A percentile compares a stretch with the other conserved stretches of the same genome.
These are phyloP conservation scores for Malus hybrid DNA, from an alignment of 331 rosid species.

Conservation along the genomic window DNA sequence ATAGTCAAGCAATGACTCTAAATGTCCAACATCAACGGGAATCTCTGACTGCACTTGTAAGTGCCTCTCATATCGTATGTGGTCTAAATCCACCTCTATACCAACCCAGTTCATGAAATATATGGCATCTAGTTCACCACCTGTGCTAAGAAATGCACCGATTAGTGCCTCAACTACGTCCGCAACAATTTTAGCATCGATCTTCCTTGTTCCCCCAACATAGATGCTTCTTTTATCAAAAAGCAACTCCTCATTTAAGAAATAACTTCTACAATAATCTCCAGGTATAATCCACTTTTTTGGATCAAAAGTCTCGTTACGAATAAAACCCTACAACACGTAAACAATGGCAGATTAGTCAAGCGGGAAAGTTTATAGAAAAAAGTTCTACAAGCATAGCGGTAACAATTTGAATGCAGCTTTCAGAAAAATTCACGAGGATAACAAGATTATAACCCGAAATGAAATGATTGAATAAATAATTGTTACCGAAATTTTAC, in stretches of 20 bases:
- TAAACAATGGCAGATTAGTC: neutral
- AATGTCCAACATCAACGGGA: conserved; percentile 31
- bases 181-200: conserved; percentile 51
- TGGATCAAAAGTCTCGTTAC: conserved; percentile 53
- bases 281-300: conserved; percentile 65
- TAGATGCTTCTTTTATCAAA: conserved; percentile 18
- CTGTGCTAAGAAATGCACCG: conserved; percentile 67
- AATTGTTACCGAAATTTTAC: conserved; percentile 52
- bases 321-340: conserved; percentile 68
- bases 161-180: conserved; percentile 90
- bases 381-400: neutral
- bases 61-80: conserved; percentile 31
- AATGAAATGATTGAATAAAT: conserved; percentile 3
- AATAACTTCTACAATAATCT: conserved; percentile 11
- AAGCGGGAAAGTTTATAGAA: neutral
- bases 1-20: conserved; percentile 50
- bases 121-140: conserved; percentile 65
- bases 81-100: conserved; percentile 41
- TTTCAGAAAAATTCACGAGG: neutral
- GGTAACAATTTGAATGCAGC: neutral
- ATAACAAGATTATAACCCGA: neutral
- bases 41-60: conserved; percentile 31
- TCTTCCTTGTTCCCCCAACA: conserved; percentile 32
- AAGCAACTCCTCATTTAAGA: conserved; percentile 25
- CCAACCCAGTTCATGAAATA: conserved; percentile 66